Evolutionary conservation across 768 basidiomycete genomes (phyloP).

Genomic region (Mrakia hoshinonis): DNA sequence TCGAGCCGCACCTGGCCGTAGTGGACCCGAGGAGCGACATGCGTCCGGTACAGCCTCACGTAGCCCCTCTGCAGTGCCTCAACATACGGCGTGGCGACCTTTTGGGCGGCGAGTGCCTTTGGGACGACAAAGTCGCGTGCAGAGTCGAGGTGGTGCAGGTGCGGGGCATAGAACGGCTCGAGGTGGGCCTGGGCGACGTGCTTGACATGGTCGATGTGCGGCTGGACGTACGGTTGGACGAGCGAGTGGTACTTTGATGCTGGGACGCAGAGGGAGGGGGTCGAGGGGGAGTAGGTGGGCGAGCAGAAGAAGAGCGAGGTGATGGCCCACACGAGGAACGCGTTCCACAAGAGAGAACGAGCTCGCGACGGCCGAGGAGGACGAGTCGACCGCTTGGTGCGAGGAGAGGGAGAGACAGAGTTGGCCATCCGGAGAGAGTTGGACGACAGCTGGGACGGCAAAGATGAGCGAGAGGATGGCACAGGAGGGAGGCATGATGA

Average conservation of each 20-base stretch:
- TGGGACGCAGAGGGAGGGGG: constrained; percentile 36
- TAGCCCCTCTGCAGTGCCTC: constrained; percentile 33
- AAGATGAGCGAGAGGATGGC: not conserved
- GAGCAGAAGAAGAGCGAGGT: constrained; percentile 38
- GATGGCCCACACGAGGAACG: constrained; percentile 33
- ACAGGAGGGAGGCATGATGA: not conserved
- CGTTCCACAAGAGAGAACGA: constrained; percentile 16
- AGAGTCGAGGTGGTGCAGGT: constrained; percentile 30
- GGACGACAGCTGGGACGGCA: not conserved
- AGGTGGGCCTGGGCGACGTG: constrained; percentile 26
- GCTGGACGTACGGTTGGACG: constrained; percentile 38
- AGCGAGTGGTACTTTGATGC: constrained; percentile 35
- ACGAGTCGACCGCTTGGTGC: not conserved
- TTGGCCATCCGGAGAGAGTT: not conserved
- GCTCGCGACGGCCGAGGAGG: not conserved
- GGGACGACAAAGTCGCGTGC: constrained; percentile 17
- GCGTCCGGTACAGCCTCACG: constrained; percentile 25
- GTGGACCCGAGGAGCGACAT: constrained; percentile 32
- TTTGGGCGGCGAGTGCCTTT: constrained; percentile 32
- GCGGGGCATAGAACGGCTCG: constrained; percentile 30
- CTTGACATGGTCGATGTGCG: constrained; percentile 31
- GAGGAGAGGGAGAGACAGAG: not conserved
- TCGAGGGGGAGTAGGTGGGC: constrained; percentile 30
- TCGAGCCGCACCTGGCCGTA: constrained; percentile 9
- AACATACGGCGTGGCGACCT: constrained; percentile 30